Base-by-base conservation (phyloP, 1,284 basidiomycete species). In the Leccinum pallidistipes region DNA sequence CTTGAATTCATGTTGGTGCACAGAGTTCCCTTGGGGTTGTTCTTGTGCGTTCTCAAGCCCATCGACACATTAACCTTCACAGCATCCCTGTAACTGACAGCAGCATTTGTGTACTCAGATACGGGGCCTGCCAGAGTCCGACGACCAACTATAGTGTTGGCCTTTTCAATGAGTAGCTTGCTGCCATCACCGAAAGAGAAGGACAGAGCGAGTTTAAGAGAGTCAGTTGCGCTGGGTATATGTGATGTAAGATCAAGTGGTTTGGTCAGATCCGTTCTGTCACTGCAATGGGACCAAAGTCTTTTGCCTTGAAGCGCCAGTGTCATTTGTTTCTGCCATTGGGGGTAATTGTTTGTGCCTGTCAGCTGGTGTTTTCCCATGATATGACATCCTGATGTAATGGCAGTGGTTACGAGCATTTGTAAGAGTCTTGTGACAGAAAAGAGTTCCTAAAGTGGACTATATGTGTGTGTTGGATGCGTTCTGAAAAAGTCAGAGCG, bases 321-420 rank as follows among this genome's bases (percentile, higher is more conserved):
- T 1, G 5, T 54, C 56, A 59, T 63, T 12, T 59, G 34, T 27
- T 3, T 21, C 1, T 1, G 1, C 55, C 51, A 64, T 31, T 59
- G 55, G 0, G 11, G 1, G 2, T 57, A 59, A 16, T 53, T 64
- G 21, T 59, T 36, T 0, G 51, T 1, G 0, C 62, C 55, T 0
- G 31, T 49, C 0, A 60, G 21, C 3, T 59, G 16, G 1, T 57
- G 56, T 56, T 64, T 64, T 0, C 50, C 57, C 62, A 64, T 64
- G 16, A 5, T 54, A 5, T 43, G 9, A 10, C 2, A n/a, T 43
- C 1, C 40, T 43, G 40, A 18, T 11, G 3, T 47, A 3, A 4
- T 11, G 12, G n/a, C 40, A 43, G 4, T 5, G n/a, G 3, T 38
- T 38, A 38, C 18, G 29, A 51, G 27, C 2, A 9, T 27, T 1